These are phyloP conservation scores for Lipomyces oligophaga DNA, from an alignment of 805 yeast genomes.

Conservation along the genomic window DNA sequence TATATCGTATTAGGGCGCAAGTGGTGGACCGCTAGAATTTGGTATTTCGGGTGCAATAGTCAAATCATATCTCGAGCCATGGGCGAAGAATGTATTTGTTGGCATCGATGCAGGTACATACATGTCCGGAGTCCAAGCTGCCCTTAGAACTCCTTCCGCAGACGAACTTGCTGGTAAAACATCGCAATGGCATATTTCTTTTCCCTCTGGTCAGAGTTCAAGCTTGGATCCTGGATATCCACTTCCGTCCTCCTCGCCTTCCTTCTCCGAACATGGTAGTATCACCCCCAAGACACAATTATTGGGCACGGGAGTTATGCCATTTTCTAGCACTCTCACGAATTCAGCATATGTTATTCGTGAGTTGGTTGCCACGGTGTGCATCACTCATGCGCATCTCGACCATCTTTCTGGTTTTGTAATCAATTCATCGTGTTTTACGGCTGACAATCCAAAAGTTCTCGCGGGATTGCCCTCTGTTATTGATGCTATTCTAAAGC, in stretches of 20 bases:
- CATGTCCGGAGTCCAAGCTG: slow-evolving; percentile 50
- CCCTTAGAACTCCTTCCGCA: slow-evolving; percentile 29
- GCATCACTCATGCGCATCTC: slow-evolving; percentile 75
- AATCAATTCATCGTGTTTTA: slow-evolving; percentile 63
- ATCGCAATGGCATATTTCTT: no score
- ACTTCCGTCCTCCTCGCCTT: background rate
- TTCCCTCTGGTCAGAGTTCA: background rate
- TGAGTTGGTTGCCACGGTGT: slow-evolving; percentile 33
- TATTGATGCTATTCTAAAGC: slow-evolving; percentile 47
- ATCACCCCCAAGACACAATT: slow-evolving; percentile 2
- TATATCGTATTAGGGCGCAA: slow-evolving; percentile 48
- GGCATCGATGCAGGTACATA: slow-evolving; percentile 83
- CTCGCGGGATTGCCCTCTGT: slow-evolving; percentile 56
- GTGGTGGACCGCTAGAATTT: slow-evolving; percentile 82
- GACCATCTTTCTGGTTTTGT: slow-evolving; percentile 73
- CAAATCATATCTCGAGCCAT: slow-evolving; percentile 50
- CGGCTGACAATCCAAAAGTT: slow-evolving; percentile 38
- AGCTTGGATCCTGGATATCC: slow-evolving; percentile 6
- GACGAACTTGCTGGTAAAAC: no score
- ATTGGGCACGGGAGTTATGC: slow-evolving; percentile 23
- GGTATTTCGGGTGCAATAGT: slow-evolving; percentile 64
- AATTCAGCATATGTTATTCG: slow-evolving; percentile 33
- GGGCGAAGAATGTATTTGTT: slow-evolving; percentile 46
- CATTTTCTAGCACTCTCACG: slow-evolving; percentile 12
- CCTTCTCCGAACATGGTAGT: background rate